These are phyloP conservation scores for Barnettozyma vustinii DNA, from an alignment of 805 yeast genomes.

Conservation along the genomic window DNA sequence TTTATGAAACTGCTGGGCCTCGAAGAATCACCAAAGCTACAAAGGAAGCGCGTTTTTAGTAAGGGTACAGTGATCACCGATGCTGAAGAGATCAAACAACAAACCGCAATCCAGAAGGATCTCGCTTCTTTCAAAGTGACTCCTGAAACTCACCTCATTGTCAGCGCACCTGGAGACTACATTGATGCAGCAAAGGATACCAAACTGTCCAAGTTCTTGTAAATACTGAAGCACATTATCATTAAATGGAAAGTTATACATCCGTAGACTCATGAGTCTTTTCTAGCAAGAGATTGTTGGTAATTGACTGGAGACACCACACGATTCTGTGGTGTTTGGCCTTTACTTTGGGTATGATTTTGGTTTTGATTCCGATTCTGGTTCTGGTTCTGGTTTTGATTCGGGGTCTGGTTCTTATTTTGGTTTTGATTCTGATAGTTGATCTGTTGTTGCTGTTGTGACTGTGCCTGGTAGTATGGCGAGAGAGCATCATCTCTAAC, in stretches of 20 bases:
- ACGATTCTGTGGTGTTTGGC: not conserved
- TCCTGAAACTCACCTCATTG: constrained; percentile 32
- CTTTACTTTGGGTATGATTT: not conserved
- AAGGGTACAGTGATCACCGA: constrained; percentile 11
- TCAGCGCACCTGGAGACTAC: constrained; percentile 36
- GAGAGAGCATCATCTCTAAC: not conserved
- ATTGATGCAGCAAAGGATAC: constrained; percentile 34
- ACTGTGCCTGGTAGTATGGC: not conserved
- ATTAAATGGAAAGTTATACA: not conserved
- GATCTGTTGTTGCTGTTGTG: not conserved
- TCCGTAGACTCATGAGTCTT: not conserved
- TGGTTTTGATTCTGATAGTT: not conserved
- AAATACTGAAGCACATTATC: constrained; percentile 7
- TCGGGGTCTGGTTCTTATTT: too few species aligned
- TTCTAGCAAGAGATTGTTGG: not conserved
- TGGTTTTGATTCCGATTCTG: not conserved
- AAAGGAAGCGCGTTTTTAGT: not conserved
- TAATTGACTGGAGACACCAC: not conserved
- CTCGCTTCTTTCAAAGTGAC: constrained; percentile 25
- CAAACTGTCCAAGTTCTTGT: constrained; percentile 32
- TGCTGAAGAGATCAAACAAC: constrained; percentile 16
- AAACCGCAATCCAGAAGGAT: constrained; percentile 28
- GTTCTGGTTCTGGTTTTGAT: not conserved
- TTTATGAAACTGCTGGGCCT: constrained; percentile 15
- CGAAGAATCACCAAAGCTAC: not conserved